Evolutionary conservation across 2,329 filamentous ascomycete species (phyloP).

Genomic region (Dichotomopilus funicola): DNA sequence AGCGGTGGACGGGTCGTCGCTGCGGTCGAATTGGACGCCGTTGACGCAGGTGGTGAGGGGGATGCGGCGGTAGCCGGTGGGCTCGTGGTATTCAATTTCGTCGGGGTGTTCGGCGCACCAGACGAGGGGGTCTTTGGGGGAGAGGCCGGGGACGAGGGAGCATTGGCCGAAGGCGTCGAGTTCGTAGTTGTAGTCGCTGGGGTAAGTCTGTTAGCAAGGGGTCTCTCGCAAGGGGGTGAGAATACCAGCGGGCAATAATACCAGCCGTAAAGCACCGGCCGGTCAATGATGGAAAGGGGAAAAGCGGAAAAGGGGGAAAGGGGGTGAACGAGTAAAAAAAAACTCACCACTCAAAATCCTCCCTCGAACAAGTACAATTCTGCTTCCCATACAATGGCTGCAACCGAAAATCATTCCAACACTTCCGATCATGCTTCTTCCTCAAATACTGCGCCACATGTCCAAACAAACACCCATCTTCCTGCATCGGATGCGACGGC

Average conservation of each 20-base stretch:
- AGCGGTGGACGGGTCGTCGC: conserved; percentile 46
- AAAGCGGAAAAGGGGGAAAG: neutral
- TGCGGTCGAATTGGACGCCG: conserved; percentile 61
- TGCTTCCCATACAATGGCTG: conserved; percentile 63
- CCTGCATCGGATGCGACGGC: conserved; percentile 72
- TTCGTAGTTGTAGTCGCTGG: conserved; percentile 89
- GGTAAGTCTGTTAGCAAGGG: neutral
- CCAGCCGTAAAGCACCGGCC: too few species aligned
- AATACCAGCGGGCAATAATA: too few species aligned
- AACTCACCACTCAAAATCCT: conserved; percentile 86
- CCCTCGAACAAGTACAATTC: conserved; percentile 77
- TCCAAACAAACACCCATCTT: conserved; percentile 83
- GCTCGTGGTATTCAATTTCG: conserved; percentile 70
- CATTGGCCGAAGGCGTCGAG: conserved; percentile 72
- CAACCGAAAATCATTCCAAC: conserved; percentile 74
- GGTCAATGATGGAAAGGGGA: neutral
- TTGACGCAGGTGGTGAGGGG: conserved; percentile 81
- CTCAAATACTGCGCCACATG: conserved; percentile 85
- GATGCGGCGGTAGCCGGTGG: conserved; percentile 82
- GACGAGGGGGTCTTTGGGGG: conserved; percentile 46
- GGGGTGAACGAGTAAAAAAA: neutral
- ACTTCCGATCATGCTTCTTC: conserved; percentile 72
- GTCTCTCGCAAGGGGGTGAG: too few species aligned
- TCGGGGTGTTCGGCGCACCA: conserved; percentile 58
- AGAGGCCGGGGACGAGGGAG: conserved; percentile 64